Conservation (phyloP, 2,329 filamentous ascomycete species). For the Neurospora sp. region DNA sequence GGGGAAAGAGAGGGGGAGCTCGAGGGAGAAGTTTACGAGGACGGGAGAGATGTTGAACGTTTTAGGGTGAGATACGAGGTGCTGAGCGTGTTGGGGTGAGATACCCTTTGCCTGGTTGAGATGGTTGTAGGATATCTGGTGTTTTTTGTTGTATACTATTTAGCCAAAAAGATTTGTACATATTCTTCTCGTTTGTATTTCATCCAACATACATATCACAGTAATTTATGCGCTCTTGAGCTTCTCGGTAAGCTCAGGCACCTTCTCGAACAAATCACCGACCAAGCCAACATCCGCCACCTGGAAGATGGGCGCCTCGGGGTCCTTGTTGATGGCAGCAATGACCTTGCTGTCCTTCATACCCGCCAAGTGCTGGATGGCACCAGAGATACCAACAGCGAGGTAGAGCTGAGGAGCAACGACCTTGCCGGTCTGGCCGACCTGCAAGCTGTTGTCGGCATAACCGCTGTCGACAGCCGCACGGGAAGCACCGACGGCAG, state of each 20-base stretch:
- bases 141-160: slow-evolving; percentile 1
- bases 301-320: slow-evolving; percentile 96
- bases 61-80: slow-evolving; percentile 25
- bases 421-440: slow-evolving; percentile 97
- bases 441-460: slow-evolving; percentile 95
- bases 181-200: slow-evolving; percentile 8
- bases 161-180: slow-evolving; percentile 8
- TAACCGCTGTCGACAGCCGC: slow-evolving; percentile 96
- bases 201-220: slow-evolving; percentile 2
- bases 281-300: slow-evolving; percentile 93
- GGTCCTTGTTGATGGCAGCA: slow-evolving; percentile 96
- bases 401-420: slow-evolving; percentile 93
- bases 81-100: background rate
- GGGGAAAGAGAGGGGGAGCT: slow-evolving; percentile 61
- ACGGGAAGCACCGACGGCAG: slow-evolving; percentile 90
- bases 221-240: slow-evolving; percentile 46
- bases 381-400: slow-evolving; percentile 90
- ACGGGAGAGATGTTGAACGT: slow-evolving; percentile 48
- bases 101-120: background rate
- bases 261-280: slow-evolving; percentile 89
- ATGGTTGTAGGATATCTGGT: background rate
- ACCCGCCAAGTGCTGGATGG: slow-evolving; percentile 94
- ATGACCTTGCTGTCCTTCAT: slow-evolving; percentile 99
- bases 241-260: slow-evolving; percentile 94
- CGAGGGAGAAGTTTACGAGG: slow-evolving; percentile 59